Evolutionary conservation across 768 basidiomycete genomes (phyloP).

Genomic region (Termitomyces sp.): DNA sequence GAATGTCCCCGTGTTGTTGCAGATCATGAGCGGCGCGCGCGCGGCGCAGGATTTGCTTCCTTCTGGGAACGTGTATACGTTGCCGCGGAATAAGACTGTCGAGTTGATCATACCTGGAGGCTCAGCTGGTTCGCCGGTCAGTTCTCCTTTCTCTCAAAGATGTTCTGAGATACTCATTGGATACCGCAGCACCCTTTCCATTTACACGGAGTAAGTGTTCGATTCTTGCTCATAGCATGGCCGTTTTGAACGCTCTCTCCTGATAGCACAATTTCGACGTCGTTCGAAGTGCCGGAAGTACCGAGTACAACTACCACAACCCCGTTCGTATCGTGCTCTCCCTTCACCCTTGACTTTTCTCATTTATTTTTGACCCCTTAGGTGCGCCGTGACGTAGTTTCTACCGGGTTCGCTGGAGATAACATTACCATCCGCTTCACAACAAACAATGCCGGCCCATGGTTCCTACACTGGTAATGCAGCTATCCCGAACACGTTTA

Average conservation of each 20-base stretch:
- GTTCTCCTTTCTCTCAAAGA: background rate
- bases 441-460: conserved; percentile 33
- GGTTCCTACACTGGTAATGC: conserved; percentile 13
- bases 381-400: conserved; percentile 20
- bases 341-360: background rate
- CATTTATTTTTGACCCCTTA: background rate
- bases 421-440: conserved; percentile 34
- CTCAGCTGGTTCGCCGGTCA: conserved; percentile 22
- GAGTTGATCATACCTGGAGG: conserved; percentile 39
- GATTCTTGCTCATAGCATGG: background rate
- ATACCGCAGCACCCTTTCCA: conserved; percentile 20
- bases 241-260: background rate
- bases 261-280: conserved; percentile 31
- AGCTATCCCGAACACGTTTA: background rate
- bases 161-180: conserved; percentile 1
- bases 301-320: conserved; percentile 33
- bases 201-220: conserved; percentile 22
- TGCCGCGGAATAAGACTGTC: conserved; percentile 40
- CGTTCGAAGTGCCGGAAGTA: conserved; percentile 25
- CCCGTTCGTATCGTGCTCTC: conserved; percentile 23
- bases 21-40: conserved; percentile 1
- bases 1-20: background rate
- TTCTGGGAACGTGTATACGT: conserved; percentile 33
- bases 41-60: conserved; percentile 22
- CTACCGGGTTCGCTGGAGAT: conserved; percentile 11